These are phyloP conservation scores for Davidsoniella australis DNA, from an alignment of 2,329 filamentous ascomycete species.

Conservation along the genomic window DNA sequence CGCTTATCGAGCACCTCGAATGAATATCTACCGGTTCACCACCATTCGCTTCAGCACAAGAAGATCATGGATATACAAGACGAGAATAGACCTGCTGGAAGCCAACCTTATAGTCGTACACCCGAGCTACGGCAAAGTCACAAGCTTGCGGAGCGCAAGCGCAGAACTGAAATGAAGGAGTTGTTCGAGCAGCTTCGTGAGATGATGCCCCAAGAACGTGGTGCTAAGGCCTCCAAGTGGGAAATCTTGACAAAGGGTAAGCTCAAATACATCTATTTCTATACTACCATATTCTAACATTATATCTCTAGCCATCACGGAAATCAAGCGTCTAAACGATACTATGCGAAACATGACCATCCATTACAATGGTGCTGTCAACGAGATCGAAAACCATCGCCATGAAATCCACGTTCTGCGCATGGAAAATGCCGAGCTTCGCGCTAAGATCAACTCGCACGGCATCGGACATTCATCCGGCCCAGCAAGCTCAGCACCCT, in stretches of 20 bases:
- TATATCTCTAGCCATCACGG: constrained; percentile 35
- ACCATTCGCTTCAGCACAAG: constrained; percentile 61
- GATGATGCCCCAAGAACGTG: constrained; percentile 62
- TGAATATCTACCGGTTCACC: constrained; percentile 46
- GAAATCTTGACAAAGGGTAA: constrained; percentile 72
- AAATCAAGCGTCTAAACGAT: constrained; percentile 39
- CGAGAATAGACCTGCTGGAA: constrained; percentile 33
- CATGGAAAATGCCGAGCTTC: constrained; percentile 31
- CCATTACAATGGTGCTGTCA: constrained; percentile 25
- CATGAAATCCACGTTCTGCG: constrained; percentile 31
- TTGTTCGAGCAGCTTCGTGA: constrained; percentile 67
- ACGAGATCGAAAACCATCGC: constrained; percentile 32
- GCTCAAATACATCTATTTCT: neutral
- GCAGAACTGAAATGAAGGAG: constrained; percentile 76
- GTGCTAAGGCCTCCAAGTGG: constrained; percentile 78
- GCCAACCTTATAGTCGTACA: constrained; percentile 66
- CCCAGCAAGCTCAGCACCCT: constrained; percentile 12
- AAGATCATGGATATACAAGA: constrained; percentile 49
- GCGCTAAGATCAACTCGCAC: constrained; percentile 18
- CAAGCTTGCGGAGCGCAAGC: constrained; percentile 70
- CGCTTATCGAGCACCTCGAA: constrained; percentile 30
- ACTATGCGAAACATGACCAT: constrained; percentile 28
- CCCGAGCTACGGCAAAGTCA: constrained; percentile 70
- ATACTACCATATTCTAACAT: constrained; percentile 5
- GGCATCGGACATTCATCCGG: constrained; percentile 6